Percentiles rank a stretch among this genome's conserved stretches.
Conservation (phyloP, 73 alveolate genomes). For the Paramecium sonneborni region DNA sequence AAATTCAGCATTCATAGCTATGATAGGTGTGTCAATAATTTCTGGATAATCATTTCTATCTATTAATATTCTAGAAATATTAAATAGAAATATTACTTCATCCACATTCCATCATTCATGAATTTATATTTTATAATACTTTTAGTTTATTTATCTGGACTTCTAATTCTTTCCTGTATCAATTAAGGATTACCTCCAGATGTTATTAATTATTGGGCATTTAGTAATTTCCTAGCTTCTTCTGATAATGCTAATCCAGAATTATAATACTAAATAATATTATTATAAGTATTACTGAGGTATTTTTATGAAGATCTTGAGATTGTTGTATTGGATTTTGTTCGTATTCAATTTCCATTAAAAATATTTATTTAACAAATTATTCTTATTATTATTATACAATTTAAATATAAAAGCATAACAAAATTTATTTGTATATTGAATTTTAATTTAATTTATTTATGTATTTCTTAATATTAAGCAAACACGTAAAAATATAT, state of each 20-base stretch:
- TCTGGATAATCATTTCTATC: slow-evolving; percentile 53
- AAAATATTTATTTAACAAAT: neutral
- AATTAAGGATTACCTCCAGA: slow-evolving; percentile 28
- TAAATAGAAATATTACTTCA: slow-evolving; percentile 20
- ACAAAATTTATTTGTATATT: neutral
- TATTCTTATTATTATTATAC: neutral
- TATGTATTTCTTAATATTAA: neutral
- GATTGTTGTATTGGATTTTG: neutral
- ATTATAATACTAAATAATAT: slow-evolving; percentile 15
- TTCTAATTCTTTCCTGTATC: neutral
- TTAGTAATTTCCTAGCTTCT: neutral
- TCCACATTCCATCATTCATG: slow-evolving; percentile 62
- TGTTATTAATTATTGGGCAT: neutral
- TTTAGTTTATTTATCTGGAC: neutral
- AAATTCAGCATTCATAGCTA: neutral
- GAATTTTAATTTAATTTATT: neutral
- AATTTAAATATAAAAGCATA: neutral
- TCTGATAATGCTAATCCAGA: neutral
- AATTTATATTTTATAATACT: slow-evolving; percentile 14
- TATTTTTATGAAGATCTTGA: neutral
- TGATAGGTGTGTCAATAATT: neutral
- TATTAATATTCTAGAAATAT: slow-evolving; percentile 31
- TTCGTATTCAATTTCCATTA: slow-evolving; percentile 40
- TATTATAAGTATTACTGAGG: neutral
- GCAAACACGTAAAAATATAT: neutral